Evolutionary conservation across 257 asterid species (phyloP).

Genomic region (Solanum appendiculatum): DNA sequence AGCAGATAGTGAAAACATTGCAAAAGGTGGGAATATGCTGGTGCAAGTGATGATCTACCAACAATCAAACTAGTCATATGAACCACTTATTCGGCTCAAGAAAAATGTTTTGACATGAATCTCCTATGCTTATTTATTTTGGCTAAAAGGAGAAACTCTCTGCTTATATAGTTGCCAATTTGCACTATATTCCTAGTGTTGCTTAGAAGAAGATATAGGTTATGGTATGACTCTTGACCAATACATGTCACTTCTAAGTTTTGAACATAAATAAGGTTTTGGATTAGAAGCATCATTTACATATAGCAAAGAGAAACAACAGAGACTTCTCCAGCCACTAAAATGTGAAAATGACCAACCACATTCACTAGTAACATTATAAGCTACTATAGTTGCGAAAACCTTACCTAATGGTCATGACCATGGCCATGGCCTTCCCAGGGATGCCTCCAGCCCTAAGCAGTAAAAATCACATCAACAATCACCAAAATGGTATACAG

Average conservation of each 20-base stretch:
- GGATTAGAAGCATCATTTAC: neutral
- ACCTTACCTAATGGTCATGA: constrained; percentile 43
- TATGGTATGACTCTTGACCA: neutral
- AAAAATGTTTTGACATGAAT: neutral
- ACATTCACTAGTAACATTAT: neutral
- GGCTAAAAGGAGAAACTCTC: neutral
- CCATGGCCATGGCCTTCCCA: constrained; percentile 91
- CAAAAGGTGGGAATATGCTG: neutral
- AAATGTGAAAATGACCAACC: neutral
- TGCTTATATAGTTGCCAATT: neutral
- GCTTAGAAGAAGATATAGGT: neutral
- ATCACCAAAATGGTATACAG: neutral
- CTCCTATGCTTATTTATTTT: neutral
- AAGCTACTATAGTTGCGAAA: neutral
- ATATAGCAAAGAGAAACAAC: neutral
- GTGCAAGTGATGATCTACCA: neutral
- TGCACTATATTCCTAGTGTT: neutral
- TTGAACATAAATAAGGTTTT: neutral
- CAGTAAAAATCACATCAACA: constrained; percentile 6
- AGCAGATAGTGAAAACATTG: neutral
- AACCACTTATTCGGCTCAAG: neutral
- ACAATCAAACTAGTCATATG: neutral
- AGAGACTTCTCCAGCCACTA: neutral
- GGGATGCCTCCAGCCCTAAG: constrained; percentile 94
- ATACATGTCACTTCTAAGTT: neutral